Evolutionary conservation across 768 basidiomycete species (phyloP), one percentile per base, ranked within the genome.

Genomic region (Macrocybe gigantea): DNA sequence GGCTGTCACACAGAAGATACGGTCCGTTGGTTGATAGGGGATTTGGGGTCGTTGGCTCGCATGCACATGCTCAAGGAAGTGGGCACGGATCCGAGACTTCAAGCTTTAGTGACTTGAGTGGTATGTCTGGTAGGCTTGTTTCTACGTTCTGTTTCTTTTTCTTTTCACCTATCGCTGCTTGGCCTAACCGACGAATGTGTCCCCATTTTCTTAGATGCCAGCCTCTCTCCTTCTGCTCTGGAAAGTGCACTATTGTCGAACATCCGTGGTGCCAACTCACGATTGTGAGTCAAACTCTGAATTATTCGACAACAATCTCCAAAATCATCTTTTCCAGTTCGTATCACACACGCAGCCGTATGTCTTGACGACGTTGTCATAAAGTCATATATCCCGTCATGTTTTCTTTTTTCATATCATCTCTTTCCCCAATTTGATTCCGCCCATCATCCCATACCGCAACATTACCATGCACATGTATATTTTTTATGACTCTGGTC

Each of bases 81-180:
- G 79, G 70, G 53, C 76, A 84, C 43, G 80, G 81, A 2, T 90
- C 88, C 15, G 80, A 83, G 38, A 79, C 88, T 0, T 90, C 88
- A 5, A 78, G 90, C 62, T 90, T 92, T 56, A 92, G 89, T 58
- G 90, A 93, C 58, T 59, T 92, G 38, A 93, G 90, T 56, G 89
- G 90, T 89, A 56, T 58, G 78, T 65, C 30, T 14, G 11, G 44
- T 11, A 8, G 9, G 8, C 36, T 22, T 39, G 32, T 15, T n/a
- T 44, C 14, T 44, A 12, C 10, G 41, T 12, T 30, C 32, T 48
- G 1, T 56, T 5, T 34, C 47, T 52, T 30, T 45, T 8, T 14
- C 34, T 12, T 44, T 32, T 7, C 13, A 30, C 32, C 30, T 2
- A 41, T 4, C 5, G 35, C n/a, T 10, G 7, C 39, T 22, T n/a